Conservation (phyloP, 176 grass and related monocot genomes). For the Phoenix dactylifera region DNA sequence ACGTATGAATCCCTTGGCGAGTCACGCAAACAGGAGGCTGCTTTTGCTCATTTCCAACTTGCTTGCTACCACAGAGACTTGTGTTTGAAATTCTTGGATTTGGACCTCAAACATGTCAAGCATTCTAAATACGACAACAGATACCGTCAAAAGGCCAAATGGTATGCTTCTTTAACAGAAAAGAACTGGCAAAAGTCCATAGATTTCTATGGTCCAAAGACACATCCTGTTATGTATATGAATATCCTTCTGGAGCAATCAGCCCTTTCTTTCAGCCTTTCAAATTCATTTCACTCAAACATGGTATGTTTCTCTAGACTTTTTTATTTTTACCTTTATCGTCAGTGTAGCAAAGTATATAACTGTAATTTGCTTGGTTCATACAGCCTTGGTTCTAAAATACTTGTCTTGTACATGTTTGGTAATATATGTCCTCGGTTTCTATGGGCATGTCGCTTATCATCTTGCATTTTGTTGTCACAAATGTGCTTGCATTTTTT, state of each 20-base stretch:
- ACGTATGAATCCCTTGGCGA: conserved; percentile 81
- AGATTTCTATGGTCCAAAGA: conserved; percentile 82
- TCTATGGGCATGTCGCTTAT: no score
- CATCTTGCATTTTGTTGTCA: no score
- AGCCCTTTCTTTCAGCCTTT: conserved; percentile 45
- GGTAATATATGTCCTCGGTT: no score
- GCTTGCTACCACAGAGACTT: conserved; percentile 81
- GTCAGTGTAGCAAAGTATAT: neutral
- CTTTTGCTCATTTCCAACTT: conserved; percentile 86
- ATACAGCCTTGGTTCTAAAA: neutral
- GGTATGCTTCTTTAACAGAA: conserved; percentile 78
- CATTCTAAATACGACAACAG: conserved; percentile 61
- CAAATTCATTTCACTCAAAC: conserved; percentile 42
- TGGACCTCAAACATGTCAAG: conserved; percentile 58
- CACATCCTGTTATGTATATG: conserved; percentile 78
- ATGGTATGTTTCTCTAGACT: conserved; percentile 41
- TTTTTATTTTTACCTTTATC: neutral
- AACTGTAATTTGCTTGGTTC: neutral
- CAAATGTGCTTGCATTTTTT: no score
- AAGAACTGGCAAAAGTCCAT: conserved; percentile 80
- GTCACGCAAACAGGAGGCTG: conserved; percentile 73
- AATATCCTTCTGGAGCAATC: conserved; percentile 85
- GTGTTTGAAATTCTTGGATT: conserved; percentile 83
- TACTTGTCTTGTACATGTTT: neutral
- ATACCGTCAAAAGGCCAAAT: conserved; percentile 68